Conservation (phyloP, 192 early-diverging fungal species). For the Coemansia sp. region DNA sequence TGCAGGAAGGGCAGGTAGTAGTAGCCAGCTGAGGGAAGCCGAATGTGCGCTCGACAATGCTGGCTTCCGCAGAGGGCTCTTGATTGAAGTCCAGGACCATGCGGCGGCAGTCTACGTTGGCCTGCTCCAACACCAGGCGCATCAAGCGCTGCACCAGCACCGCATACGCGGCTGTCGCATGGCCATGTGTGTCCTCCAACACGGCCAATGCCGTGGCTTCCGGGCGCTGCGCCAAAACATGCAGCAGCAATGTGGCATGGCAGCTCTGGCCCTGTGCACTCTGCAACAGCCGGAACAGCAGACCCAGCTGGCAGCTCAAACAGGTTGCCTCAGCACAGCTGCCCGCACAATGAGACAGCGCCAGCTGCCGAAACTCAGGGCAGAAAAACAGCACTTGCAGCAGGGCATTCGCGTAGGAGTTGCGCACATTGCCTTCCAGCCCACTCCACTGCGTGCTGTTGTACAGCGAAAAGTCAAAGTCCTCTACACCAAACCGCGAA, state of each 20-base stretch:
- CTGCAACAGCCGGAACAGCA: constrained; percentile 89
- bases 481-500: constrained; percentile 93
- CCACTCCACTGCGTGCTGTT: constrained; percentile 86
- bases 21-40: constrained; percentile 32
- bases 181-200: constrained; percentile 74
- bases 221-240: constrained; percentile 76
- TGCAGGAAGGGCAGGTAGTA: constrained; percentile 66
- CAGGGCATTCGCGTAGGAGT: constrained; percentile 87
- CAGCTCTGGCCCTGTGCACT: constrained; percentile 90
- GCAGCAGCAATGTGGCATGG: constrained; percentile 89
- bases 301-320: constrained; percentile 88
- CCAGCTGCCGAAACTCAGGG: constrained; percentile 60
- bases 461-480: constrained; percentile 99
- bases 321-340: constrained; percentile 74
- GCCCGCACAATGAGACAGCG: constrained; percentile 69
- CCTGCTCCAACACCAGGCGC: constrained; percentile 90
- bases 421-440: constrained; percentile 86
- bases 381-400: constrained; percentile 84
- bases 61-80: background rate
- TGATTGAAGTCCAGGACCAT: constrained; percentile 1
- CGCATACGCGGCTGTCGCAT: constrained; percentile 56
- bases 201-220: constrained; percentile 84
- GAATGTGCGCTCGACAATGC: constrained; percentile 23
- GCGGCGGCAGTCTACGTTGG: constrained; percentile 66
- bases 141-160: constrained; percentile 82